Evolutionary conservation across 2,329 filamentous ascomycete genomes (phyloP).

Genomic region (Aspergillus sergii): DNA sequence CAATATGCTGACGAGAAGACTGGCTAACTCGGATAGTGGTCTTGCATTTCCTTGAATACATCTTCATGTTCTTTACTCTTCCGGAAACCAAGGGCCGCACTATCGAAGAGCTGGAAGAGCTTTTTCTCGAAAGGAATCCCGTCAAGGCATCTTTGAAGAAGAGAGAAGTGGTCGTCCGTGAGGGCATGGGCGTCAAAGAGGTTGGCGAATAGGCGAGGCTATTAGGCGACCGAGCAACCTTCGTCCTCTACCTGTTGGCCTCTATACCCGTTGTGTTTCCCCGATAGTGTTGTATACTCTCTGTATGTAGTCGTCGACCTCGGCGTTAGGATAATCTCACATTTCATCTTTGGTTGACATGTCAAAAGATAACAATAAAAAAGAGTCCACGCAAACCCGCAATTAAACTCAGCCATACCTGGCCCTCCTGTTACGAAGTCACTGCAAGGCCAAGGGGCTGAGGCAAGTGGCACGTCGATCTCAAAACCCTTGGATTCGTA

Average conservation of each 20-base stretch:
- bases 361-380: background rate
- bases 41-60: constrained; percentile 10
- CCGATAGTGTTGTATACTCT: background rate
- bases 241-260: background rate
- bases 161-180: constrained; percentile 4
- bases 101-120: constrained; percentile 11
- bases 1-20: background rate
- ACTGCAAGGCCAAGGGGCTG: background rate
- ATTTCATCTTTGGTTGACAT: background rate
- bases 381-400: background rate
- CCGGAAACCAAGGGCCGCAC: constrained; percentile 14
- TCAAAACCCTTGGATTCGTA: background rate
- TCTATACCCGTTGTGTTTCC: background rate
- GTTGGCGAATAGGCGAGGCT: background rate
- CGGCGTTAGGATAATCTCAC: background rate
- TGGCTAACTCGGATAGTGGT: constrained; percentile 7
- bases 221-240: background rate
- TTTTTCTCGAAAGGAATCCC: constrained; percentile 6
- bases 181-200: constrained; percentile 8
- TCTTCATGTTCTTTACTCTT: constrained; percentile 11
- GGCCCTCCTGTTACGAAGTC: background rate
- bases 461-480: background rate
- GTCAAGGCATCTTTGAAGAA: constrained; percentile 10
- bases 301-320: background rate
- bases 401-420: background rate